phyloP scores from a whole-genome alignment of 345 rosid genomes.

The Gynandropsis gynandra region DNA sequence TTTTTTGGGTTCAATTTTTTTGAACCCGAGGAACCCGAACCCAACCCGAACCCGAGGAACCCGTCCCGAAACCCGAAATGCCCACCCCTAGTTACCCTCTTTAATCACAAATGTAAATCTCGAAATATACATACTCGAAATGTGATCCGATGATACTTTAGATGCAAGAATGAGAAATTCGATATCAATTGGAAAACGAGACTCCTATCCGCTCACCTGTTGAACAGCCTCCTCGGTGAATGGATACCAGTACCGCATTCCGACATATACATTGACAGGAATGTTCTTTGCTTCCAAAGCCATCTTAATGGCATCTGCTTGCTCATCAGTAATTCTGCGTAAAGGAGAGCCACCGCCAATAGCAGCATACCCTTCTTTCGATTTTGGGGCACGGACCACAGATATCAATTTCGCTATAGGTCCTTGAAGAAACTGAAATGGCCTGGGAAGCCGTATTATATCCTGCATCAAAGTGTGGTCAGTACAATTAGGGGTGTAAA shows the following conservation, averaged over 20 bases:
- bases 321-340: slow-evolving; percentile 81
- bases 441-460: slow-evolving; percentile 81
- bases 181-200: background rate
- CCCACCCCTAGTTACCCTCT: slow-evolving; percentile 8
- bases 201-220: slow-evolving; percentile 40
- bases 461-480: slow-evolving; percentile 40
- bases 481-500: too few species aligned
- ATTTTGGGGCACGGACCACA: slow-evolving; percentile 74
- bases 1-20: too few species aligned
- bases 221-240: slow-evolving; percentile 88
- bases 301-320: slow-evolving; percentile 63
- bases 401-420: slow-evolving; percentile 79
- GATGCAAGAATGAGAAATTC: background rate
- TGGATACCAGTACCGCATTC: slow-evolving; percentile 91
- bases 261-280: slow-evolving; percentile 61
- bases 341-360: slow-evolving; percentile 94
- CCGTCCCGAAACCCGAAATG: too few species aligned
- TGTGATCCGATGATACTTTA: too few species aligned
- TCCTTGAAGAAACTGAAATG: slow-evolving; percentile 71
- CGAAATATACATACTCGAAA: too few species aligned
- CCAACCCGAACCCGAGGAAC: too few species aligned
- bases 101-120: slow-evolving; percentile 7
- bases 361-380: slow-evolving; percentile 95
- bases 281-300: slow-evolving; percentile 61
- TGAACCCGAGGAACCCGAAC: too few species aligned